Conservation (phyloP, 2,329 filamentous ascomycete species). For the Trichophaea hybrida region DNA sequence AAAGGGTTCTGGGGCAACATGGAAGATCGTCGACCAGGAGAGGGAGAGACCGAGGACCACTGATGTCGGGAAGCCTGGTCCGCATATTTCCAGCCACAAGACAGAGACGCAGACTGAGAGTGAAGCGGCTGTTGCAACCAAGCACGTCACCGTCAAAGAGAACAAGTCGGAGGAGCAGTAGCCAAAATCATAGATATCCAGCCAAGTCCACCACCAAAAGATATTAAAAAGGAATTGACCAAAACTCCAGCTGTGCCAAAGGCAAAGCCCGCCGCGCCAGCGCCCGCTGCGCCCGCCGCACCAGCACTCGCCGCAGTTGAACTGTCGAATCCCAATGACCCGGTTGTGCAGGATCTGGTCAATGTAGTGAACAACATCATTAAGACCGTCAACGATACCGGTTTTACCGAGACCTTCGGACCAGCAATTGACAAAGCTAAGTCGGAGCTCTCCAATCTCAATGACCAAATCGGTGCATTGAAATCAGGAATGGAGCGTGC, state of each 20-base stretch:
- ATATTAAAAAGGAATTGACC: conserved; percentile 23
- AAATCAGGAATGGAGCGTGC: conserved; percentile 54
- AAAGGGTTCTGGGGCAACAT: conserved; percentile 24
- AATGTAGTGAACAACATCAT: conserved; percentile 96
- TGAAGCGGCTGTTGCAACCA: not conserved
- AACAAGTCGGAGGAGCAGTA: conserved; percentile 21
- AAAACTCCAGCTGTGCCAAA: conserved; percentile 31
- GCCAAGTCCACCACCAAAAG: not conserved
- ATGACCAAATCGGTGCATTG: conserved; percentile 59
- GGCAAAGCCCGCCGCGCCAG: conserved; percentile 26
- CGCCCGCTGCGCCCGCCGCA: conserved; percentile 22
- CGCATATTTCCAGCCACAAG: conserved; percentile 26
- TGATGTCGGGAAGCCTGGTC: conserved; percentile 23
- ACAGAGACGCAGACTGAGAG: conserved; percentile 7
- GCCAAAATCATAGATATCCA: conserved; percentile 24
- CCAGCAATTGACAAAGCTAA: conserved; percentile 74
- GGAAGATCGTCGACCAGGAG: conserved; percentile 22
- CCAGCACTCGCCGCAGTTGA: conserved; percentile 56
- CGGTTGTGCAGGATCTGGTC: conserved; percentile 80
- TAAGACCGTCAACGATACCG: conserved; percentile 77
- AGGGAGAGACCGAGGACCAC: conserved; percentile 22
- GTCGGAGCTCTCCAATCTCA: conserved; percentile 62
- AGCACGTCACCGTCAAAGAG: not conserved
- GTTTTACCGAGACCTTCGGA: conserved; percentile 61
- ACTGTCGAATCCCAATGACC: conserved; percentile 63